phyloP scores from a whole-genome alignment of 1,284 basidiomycete species.

The Fomitopsis pinicola region DNA sequence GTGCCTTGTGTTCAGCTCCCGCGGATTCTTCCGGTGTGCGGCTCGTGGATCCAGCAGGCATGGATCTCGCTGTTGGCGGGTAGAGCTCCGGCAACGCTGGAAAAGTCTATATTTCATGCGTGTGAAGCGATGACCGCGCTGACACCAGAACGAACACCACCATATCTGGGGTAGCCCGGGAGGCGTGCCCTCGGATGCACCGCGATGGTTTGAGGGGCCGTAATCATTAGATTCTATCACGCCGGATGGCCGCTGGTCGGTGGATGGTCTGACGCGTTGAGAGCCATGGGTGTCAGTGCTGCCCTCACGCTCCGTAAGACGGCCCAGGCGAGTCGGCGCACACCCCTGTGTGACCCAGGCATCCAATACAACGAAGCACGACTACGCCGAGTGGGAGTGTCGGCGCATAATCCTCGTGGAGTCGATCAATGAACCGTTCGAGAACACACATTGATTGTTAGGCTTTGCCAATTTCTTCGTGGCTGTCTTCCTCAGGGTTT shows the following conservation, averaged over 20 bases:
- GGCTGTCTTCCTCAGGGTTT: not conserved
- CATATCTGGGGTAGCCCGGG: not conserved
- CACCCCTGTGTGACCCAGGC: not conserved
- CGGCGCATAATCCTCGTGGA: not conserved
- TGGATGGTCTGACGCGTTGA: not conserved
- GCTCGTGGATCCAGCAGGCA: conserved; percentile 4
- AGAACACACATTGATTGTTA: not conserved
- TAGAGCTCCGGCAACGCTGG: not conserved
- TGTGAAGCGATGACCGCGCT: conserved; percentile 1
- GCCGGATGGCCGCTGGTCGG: not conserved
- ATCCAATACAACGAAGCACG: not conserved
- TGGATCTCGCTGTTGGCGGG: conserved; percentile 2
- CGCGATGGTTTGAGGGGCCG: not conserved
- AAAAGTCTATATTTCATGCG: conserved; percentile 3
- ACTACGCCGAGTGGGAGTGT: not conserved
- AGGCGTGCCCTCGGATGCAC: not conserved
- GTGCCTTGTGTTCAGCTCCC: conserved; percentile 3
- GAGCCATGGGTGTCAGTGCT: not conserved
- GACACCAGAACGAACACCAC: not conserved
- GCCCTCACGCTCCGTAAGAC: conserved; percentile 1
- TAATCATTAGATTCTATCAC: conserved; percentile 4
- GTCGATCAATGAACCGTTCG: not conserved
- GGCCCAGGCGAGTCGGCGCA: not conserved
- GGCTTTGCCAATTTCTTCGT: not conserved
- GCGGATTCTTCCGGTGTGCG: conserved; percentile 1